Conservation (phyloP, 805 yeast genomes). For the Saccharomycopsis oosterbeekiorum region DNA sequence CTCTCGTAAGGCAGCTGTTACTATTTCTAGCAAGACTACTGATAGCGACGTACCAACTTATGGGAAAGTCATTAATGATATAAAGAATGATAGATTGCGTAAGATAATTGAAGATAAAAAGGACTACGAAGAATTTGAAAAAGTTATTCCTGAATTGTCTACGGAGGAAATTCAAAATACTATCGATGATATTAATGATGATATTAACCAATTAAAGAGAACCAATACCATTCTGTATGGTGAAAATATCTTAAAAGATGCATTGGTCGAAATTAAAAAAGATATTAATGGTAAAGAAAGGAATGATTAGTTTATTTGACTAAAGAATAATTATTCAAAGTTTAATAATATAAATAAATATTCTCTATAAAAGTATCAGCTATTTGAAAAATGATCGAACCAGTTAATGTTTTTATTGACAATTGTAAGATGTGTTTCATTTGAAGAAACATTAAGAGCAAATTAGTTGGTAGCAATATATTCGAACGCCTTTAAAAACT, state of each 20-base stretch:
- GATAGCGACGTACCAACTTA: background rate
- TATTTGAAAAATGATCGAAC: too few species aligned
- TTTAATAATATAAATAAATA: background rate
- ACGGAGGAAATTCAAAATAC: conserved; percentile 23
- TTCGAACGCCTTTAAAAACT: too few species aligned
- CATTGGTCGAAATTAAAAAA: conserved; percentile 25
- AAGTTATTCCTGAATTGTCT: conserved; percentile 34
- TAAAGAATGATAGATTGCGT: conserved; percentile 24
- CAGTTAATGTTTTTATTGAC: too few species aligned
- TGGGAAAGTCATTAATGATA: conserved; percentile 4
- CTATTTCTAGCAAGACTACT: background rate
- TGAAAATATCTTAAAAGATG: conserved; percentile 22
- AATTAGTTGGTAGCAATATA: too few species aligned
- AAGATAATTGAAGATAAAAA: conserved; percentile 31
- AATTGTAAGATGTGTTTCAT: too few species aligned
- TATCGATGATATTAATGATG: conserved; percentile 17
- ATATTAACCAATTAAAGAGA: conserved; percentile 4
- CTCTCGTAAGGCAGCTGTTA: conserved; percentile 5
- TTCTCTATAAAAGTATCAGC: background rate
- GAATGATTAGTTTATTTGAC: background rate
- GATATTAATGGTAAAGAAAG: conserved; percentile 23
- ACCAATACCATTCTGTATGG: background rate
- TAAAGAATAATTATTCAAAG: background rate
- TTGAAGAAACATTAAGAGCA: too few species aligned
- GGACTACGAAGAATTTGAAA: conserved; percentile 26